Conservation (phyloP, 225 moss, liverwort and hornwort genomes). For the Asterella californica region DNA sequence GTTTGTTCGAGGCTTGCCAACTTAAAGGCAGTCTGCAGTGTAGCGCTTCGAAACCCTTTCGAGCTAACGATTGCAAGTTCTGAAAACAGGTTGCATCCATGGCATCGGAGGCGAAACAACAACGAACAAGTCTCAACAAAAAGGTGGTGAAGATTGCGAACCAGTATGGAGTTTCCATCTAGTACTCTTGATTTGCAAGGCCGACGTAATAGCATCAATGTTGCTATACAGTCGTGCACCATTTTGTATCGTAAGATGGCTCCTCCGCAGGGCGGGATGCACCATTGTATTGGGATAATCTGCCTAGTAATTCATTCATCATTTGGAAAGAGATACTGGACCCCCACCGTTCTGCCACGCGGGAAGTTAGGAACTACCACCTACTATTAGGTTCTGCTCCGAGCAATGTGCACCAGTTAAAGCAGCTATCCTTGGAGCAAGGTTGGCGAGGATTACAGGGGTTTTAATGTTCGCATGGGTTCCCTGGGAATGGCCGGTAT, state of each 20-base stretch:
- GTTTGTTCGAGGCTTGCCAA: background rate
- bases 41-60: background rate
- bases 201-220: background rate
- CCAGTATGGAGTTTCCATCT: constrained; percentile 41
- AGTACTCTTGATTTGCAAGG: constrained; percentile 10
- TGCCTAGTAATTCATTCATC: constrained; percentile 1
- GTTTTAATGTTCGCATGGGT: background rate
- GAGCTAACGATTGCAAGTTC: background rate
- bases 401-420: background rate
- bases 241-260: constrained; percentile 12
- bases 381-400: background rate
- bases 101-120: constrained; percentile 45
- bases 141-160: constrained; percentile 41
- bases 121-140: constrained; percentile 40
- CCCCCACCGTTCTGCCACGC: background rate
- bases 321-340: background rate
- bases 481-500: background rate
- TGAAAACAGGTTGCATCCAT: constrained; percentile 44
- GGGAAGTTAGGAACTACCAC: background rate
- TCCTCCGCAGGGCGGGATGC: background rate
- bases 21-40: background rate
- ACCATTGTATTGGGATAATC: constrained; percentile 4
- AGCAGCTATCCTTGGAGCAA: background rate
- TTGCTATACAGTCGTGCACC: constrained; percentile 20
- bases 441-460: too few relatives aligned